Evolutionary conservation across 164 flowering plant genomes (phyloP).

Genomic region (Cinnamomum micranthum): DNA sequence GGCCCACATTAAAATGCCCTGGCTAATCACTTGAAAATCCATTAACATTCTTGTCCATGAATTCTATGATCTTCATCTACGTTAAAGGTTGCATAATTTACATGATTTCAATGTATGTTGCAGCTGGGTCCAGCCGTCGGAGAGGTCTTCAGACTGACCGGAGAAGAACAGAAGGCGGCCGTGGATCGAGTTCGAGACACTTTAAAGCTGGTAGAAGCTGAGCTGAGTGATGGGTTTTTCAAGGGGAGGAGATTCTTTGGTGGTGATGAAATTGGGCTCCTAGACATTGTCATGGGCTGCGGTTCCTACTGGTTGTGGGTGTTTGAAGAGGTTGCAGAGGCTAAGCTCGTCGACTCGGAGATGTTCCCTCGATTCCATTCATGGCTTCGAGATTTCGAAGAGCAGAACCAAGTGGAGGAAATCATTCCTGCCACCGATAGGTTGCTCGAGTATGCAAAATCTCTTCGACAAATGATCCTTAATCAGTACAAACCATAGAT

Average conservation of each 20-base stretch:
- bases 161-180: constrained; percentile 18
- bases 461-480: constrained; percentile 15
- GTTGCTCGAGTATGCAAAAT: constrained; percentile 22
- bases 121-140: constrained; percentile 30
- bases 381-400: constrained; percentile 26
- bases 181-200: constrained; percentile 8
- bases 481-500: background rate
- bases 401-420: constrained; percentile 17
- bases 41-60: too few species aligned
- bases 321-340: constrained; percentile 21
- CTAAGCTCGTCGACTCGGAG: constrained; percentile 17
- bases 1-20: too few species aligned
- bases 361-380: constrained; percentile 18
- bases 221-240: constrained; percentile 19
- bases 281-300: constrained; percentile 26
- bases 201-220: constrained; percentile 18
- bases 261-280: constrained; percentile 16
- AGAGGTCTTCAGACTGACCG: constrained; percentile 15
- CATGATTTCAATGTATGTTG: background rate
- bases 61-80: too few species aligned
- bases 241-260: constrained; percentile 25
- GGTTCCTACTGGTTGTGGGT: constrained; percentile 27
- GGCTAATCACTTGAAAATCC: too few species aligned
- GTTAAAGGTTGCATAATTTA: background rate
- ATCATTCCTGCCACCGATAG: constrained; percentile 17